A percentile compares a stretch with the other conserved stretches of the same genome.
These are phyloP conservation scores for Astrothelium macrocarpum DNA, from an alignment of 495 filamentous ascomycete genomes.

Conservation along the genomic window DNA sequence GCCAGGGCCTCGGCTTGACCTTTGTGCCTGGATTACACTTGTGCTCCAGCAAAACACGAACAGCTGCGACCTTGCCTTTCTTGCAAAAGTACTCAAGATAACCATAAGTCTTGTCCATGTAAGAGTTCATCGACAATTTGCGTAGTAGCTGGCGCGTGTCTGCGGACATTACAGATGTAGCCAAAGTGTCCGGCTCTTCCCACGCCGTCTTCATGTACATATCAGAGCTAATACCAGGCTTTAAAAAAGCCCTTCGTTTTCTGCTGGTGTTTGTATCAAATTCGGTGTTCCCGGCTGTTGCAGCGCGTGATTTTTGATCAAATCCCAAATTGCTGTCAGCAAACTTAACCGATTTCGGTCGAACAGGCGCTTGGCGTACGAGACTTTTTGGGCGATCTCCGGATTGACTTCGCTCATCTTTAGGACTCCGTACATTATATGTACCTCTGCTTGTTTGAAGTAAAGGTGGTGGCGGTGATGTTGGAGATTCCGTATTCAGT, in stretches of 20 bases:
- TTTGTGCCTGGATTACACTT: conserved; percentile 15
- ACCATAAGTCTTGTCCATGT: background rate
- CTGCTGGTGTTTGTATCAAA: background rate
- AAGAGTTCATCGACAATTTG: background rate
- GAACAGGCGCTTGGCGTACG: no score
- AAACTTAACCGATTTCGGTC: no score
- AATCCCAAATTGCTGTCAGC: no score
- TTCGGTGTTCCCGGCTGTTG: no score
- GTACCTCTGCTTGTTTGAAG: no score
- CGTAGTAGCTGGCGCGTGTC: background rate
- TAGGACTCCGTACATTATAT: no score
- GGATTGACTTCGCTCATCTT: no score
- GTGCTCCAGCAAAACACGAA: conserved; percentile 1
- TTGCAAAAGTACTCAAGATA: conserved; percentile 2
- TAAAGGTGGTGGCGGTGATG: no score
- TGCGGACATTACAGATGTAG: background rate
- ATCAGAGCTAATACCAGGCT: background rate
- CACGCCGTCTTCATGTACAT: background rate
- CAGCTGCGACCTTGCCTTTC: background rate
- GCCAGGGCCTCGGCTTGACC: background rate
- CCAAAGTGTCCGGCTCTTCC: background rate
- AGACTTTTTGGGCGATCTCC: no score
- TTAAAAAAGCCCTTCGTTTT: background rate
- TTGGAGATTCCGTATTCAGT: no score
- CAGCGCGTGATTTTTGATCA: no score